Evolutionary conservation across 2,329 filamentous ascomycete species (phyloP).

Genomic region (Colletotrichum sublineola): DNA sequence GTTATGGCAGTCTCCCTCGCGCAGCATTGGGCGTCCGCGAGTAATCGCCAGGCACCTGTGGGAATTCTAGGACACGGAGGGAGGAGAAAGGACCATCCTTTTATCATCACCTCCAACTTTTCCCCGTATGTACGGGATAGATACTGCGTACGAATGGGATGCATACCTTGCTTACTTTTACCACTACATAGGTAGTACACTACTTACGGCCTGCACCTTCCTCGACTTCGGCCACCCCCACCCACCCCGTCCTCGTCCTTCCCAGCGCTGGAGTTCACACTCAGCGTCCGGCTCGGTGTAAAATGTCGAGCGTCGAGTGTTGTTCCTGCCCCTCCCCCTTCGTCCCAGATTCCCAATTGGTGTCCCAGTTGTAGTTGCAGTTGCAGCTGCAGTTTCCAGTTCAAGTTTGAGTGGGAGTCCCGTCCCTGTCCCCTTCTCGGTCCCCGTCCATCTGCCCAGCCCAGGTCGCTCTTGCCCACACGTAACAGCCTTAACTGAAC

Average conservation of each 20-base stretch:
- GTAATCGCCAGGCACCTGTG: conserved; percentile 12
- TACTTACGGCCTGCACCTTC: not conserved
- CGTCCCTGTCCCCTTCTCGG: no score
- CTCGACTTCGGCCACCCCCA: conserved; percentile 35
- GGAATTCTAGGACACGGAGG: conserved; percentile 15
- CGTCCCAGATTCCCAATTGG: conserved; percentile 23
- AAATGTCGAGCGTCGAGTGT: conserved; percentile 3
- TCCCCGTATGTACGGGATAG: no score
- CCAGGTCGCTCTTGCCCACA: conserved; percentile 31
- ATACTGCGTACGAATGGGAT: no score
- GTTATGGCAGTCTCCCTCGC: conserved; percentile 29
- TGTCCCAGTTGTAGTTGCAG: conserved; percentile 58
- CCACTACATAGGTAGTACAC: no score
- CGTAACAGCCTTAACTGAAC: conserved; percentile 11
- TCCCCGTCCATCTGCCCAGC: conserved; percentile 43
- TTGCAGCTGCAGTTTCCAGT: conserved; percentile 53
- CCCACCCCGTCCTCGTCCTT: conserved; percentile 15
- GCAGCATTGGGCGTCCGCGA: conserved; percentile 19
- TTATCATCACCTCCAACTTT: no score
- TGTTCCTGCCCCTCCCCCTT: conserved; percentile 17
- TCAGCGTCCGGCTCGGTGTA: conserved; percentile 21
- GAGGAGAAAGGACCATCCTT: conserved; percentile 8
- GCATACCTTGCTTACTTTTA: no score
- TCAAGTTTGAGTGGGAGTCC: not conserved
- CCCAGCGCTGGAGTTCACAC: conserved; percentile 17